Base-by-base conservation (phyloP, 306 rosid genomes). In the Quercus parvula region DNA sequence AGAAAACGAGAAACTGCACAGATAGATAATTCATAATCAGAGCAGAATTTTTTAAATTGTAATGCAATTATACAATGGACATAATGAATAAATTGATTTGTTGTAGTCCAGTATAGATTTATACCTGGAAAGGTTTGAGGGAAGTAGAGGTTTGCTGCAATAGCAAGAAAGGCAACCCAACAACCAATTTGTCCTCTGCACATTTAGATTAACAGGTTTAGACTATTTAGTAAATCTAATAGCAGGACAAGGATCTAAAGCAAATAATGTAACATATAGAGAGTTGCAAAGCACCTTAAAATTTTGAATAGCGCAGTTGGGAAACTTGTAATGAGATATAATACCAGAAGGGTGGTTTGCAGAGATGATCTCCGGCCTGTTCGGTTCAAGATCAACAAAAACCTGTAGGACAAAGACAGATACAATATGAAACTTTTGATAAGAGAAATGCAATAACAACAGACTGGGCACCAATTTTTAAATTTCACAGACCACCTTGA, bases 141-240 rank as follows among this genome's bases (percentile, higher is more conserved):
- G 35, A 13, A 61, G 75, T 81, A 76, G 56, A 84, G 83, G 71
- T 79, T 79, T 25, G 79, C 90, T n/a, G 56, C 56, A 64, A 82
- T 38, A 62, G 90, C 81, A 12, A 82, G 82, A 76, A 84, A 84
- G 73, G 90, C 82, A 77, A 87, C 56, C 90, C 90, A 87, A 70
- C 22, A 77, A 72, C 90, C 88, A 54, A 87, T 56, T 75, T 74
- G 78, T 79, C 86, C 90, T 83, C 88, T 87, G 88, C 79, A 61
- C 66, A 67, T 6, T 61, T 66, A 11, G 71, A 76, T 56, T 46
- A 2, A 41, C 41, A 18, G 51, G 68, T 61, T 44, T 24, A 24
- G 24, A 24, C 24, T 24, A 1, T 24, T 24, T 6, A 69, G 12
- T 0, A n/a, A 72, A 79, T 24, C 7, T 3, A 77, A 35, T 66